Conservation (phyloP, 2,329 filamentous ascomycete species). For the Talaromyces sp. region DNA sequence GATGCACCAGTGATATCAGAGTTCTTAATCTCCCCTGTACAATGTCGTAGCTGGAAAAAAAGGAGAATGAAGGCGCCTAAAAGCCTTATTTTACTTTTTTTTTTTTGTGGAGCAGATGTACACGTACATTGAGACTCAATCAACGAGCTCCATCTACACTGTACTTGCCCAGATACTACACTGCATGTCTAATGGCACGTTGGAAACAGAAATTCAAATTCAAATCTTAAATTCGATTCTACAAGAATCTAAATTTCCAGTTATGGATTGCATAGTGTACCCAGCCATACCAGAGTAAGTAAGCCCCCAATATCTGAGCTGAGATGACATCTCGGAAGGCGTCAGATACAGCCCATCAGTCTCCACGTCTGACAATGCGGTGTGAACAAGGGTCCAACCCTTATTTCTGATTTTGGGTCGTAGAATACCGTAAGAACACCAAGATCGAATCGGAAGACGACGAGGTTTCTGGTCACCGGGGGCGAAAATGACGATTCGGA, state of each 20-base stretch:
- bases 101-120: not conserved
- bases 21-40: not conserved
- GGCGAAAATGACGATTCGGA: constrained; percentile 1
- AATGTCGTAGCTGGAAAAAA: constrained; percentile 12
- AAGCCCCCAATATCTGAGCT: not conserved
- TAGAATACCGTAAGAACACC: not conserved
- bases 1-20: constrained; percentile 12
- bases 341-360: not conserved
- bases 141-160: too few relatives aligned
- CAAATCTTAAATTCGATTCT: too few relatives aligned
- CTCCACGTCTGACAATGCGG: not conserved
- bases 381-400: not conserved
- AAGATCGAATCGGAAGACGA: not conserved
- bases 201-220: too few relatives aligned
- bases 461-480: not conserved
- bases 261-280: too few relatives aligned
- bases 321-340: constrained; percentile 4
- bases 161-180: too few relatives aligned
- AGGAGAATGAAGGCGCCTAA: not conserved
- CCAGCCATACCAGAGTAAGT: not conserved
- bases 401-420: not conserved
- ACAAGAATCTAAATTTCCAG: too few relatives aligned
- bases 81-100: too few relatives aligned
- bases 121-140: not conserved
- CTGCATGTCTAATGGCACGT: too few relatives aligned